phyloP scores from a whole-genome alignment of 2,329 filamentous ascomycete species.

The Penicillium crustosum region DNA sequence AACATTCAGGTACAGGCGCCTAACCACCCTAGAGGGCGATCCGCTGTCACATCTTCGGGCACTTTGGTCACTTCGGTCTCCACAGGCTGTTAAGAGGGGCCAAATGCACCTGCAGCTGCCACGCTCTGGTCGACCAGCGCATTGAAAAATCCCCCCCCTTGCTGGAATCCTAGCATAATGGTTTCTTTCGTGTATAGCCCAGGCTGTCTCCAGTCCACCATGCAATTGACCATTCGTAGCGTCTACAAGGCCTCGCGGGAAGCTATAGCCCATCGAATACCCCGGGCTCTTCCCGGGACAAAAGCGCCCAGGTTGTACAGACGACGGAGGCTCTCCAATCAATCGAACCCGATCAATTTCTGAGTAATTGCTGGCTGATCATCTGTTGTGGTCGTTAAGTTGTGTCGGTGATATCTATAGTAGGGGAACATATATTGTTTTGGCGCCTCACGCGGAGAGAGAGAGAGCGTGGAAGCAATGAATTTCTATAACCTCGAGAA shows the following conservation, averaged over 20 bases:
- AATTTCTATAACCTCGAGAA: background rate
- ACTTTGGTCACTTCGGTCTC: constrained; percentile 30
- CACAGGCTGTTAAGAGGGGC: constrained; percentile 13
- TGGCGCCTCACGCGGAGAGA: background rate
- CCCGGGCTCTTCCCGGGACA: constrained; percentile 14
- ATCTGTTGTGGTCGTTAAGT: background rate
- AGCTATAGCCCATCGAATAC: constrained; percentile 15
- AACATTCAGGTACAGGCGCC: constrained; percentile 30
- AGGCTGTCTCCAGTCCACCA: constrained; percentile 10
- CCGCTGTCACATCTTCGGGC: constrained; percentile 35
- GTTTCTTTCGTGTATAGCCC: background rate
- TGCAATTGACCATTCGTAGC: constrained; percentile 17
- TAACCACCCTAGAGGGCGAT: constrained; percentile 28
- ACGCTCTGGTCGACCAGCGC: constrained; percentile 35
- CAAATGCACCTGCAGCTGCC: constrained; percentile 33
- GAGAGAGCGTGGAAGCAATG: background rate
- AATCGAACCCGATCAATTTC: constrained; percentile 16
- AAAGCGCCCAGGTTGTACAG: constrained; percentile 22
- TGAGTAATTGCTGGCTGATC: constrained; percentile 15
- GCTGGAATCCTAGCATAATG: constrained; percentile 10
- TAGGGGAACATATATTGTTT: background rate
- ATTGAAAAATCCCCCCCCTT: constrained; percentile 25
- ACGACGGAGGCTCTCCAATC: constrained; percentile 21
- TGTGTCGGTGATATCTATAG: background rate
- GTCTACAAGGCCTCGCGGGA: background rate